phyloP scores from a whole-genome alignment of 2,329 filamentous ascomycete genomes.

The Tolypocladium pustulatum region DNA sequence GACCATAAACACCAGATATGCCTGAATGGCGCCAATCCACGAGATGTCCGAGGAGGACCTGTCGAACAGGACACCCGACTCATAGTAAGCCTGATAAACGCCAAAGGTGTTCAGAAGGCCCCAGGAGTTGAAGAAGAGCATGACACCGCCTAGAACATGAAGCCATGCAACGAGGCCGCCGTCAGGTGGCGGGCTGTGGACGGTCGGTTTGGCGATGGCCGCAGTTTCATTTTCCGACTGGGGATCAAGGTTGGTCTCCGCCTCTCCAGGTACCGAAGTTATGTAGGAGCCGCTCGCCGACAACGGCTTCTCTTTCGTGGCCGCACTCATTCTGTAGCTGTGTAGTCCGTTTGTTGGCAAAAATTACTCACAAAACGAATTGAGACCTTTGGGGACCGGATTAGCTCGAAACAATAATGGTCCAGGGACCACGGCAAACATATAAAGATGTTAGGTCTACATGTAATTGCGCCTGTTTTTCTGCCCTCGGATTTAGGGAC shows the following conservation, averaged over 20 bases:
- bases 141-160: slow-evolving; percentile 39
- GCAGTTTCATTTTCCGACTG: neutral
- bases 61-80: slow-evolving; percentile 17
- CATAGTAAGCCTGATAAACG: slow-evolving; percentile 46
- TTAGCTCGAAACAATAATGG: neutral
- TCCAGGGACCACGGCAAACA: neutral
- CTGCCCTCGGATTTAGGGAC: neutral
- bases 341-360: neutral
- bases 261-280: neutral
- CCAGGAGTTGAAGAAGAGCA: slow-evolving; percentile 48
- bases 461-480: too few relatives aligned
- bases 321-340: neutral
- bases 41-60: slow-evolving; percentile 22
- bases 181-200: slow-evolving; percentile 17
- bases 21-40: slow-evolving; percentile 35
- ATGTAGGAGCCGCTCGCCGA: neutral
- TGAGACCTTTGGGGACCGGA: neutral
- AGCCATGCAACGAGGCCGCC: slow-evolving; percentile 45
- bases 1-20: slow-evolving; percentile 28
- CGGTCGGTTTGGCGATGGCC: neutral
- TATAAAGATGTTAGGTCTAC: neutral
- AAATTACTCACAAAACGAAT: neutral
- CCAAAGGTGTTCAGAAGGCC: slow-evolving; percentile 33
- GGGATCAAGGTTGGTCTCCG: neutral
- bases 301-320: neutral